Evolutionary conservation across 179 eudicot species (phyloP).

Genomic region (Beta corolliflora): DNA sequence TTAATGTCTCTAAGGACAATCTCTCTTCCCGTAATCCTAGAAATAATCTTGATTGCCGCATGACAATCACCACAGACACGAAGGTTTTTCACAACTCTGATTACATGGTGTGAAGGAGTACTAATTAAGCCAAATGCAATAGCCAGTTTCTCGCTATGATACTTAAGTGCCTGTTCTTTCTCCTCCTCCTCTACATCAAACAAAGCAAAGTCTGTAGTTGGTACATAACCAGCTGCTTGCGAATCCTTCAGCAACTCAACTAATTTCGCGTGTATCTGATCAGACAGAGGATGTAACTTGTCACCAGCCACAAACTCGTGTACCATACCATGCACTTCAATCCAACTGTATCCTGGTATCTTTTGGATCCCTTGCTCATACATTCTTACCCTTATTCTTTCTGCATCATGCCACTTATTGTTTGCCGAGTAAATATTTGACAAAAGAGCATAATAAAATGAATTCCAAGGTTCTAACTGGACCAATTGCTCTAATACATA

Average conservation of each 20-base stretch:
- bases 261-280: slow-evolving; percentile 56
- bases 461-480: slow-evolving; percentile 65
- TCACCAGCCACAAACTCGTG: slow-evolving; percentile 84
- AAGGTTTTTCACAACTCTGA: slow-evolving; percentile 63
- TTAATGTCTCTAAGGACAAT: slow-evolving; percentile 63
- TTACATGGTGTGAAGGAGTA: slow-evolving; percentile 46
- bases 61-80: slow-evolving; percentile 78
- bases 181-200: slow-evolving; percentile 79
- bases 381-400: slow-evolving; percentile 57
- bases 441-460: slow-evolving; percentile 65
- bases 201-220: slow-evolving; percentile 63
- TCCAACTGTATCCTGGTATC: slow-evolving; percentile 71
- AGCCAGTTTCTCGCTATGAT: slow-evolving; percentile 81
- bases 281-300: slow-evolving; percentile 55
- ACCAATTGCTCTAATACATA: slow-evolving; percentile 51
- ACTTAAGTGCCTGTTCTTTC: slow-evolving; percentile 55
- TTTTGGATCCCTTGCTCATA: slow-evolving; percentile 51
- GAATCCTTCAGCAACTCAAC: slow-evolving; percentile 47
- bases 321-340: slow-evolving; percentile 64
- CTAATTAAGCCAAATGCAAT: slow-evolving; percentile 69
- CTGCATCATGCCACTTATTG: slow-evolving; percentile 65
- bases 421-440: slow-evolving; percentile 70
- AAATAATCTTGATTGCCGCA: slow-evolving; percentile 57
- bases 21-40: slow-evolving; percentile 62
- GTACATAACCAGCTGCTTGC: slow-evolving; percentile 59